Evolutionary conservation across 2,329 filamentous ascomycete species (phyloP).

Genomic region (Thermoascus crustaceus): DNA sequence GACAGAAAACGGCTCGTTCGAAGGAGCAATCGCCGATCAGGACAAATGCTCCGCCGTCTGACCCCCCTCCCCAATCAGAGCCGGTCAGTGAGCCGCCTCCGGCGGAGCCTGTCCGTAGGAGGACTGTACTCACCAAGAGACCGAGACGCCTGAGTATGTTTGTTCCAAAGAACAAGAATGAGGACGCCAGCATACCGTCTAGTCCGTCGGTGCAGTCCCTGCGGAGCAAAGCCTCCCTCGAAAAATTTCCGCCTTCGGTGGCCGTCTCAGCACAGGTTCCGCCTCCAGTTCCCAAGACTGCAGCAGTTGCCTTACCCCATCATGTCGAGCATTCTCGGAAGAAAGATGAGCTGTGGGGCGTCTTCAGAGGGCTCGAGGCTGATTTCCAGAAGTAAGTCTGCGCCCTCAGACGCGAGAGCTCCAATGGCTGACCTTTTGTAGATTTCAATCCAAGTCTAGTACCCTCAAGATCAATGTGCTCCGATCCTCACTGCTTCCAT

Average conservation of each 20-base stretch:
- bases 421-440: constrained; percentile 16
- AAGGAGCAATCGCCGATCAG: constrained; percentile 23
- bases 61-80: constrained; percentile 13
- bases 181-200: constrained; percentile 26
- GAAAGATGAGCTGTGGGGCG: constrained; percentile 62
- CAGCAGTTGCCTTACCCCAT: constrained; percentile 24
- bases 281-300: constrained; percentile 39
- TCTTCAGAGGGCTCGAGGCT: constrained; percentile 59
- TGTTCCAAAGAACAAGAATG: constrained; percentile 27
- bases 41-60: constrained; percentile 11
- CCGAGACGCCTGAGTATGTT: constrained; percentile 33
- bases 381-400: constrained; percentile 55
- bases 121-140: constrained; percentile 28
- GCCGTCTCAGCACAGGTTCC: constrained; percentile 40
- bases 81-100: constrained; percentile 2
- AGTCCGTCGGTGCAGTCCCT: constrained; percentile 35
- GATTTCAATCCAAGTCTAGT: constrained; percentile 65
- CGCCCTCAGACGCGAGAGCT: background rate
- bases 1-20: constrained; percentile 14
- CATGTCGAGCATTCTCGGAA: constrained; percentile 41
- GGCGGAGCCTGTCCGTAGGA: constrained; percentile 17
- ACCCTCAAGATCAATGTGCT: constrained; percentile 68
- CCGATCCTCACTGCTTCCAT: constrained; percentile 64
- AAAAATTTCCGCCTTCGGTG: constrained; percentile 35
- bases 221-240: constrained; percentile 36